These are phyloP conservation scores for Tremellales sp. DNA, from an alignment of 1,284 basidiomycete genomes.

Conservation along the genomic window DNA sequence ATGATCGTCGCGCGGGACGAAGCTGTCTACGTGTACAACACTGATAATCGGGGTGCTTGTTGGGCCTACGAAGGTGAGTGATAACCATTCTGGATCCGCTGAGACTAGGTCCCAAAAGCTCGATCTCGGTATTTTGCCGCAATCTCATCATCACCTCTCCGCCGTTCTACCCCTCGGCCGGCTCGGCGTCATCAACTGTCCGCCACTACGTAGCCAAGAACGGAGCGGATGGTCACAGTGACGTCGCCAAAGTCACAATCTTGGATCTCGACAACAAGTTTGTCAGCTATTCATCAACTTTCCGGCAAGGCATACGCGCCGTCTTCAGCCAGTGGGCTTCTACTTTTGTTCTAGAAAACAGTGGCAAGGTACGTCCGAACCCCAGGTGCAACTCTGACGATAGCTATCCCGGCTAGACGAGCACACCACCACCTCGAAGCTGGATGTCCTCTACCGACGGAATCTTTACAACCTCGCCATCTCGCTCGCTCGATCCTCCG, in stretches of 20 bases:
- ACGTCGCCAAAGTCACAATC: constrained; percentile 80
- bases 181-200: constrained; percentile 67
- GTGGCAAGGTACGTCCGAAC: constrained; percentile 59
- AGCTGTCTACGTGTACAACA: constrained; percentile 81
- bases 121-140: constrained; percentile 64
- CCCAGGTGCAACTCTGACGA: neutral
- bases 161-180: constrained; percentile 64
- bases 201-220: constrained; percentile 62
- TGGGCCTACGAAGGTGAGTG: constrained; percentile 80
- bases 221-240: constrained; percentile 42
- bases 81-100: neutral
- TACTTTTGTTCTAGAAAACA: constrained; percentile 70
- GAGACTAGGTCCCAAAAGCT: constrained; percentile 46
- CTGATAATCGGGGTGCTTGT: constrained; percentile 76
- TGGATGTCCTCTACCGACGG: constrained; percentile 74
- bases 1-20: constrained; percentile 88
- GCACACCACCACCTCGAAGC: constrained; percentile 70
- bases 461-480: constrained; percentile 68
- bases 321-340: constrained; percentile 74
- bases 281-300: constrained; percentile 74
- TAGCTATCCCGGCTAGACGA: constrained; percentile 70
- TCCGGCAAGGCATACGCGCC: constrained; percentile 71
- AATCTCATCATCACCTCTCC: constrained; percentile 88
- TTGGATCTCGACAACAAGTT: constrained; percentile 93
- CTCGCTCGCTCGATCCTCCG: constrained; percentile 67